Percentiles rank a stretch among this genome's conserved stretches.
Conservation (phyloP, 2,329 filamentous ascomycete species). For the Fusarium luffae region DNA sequence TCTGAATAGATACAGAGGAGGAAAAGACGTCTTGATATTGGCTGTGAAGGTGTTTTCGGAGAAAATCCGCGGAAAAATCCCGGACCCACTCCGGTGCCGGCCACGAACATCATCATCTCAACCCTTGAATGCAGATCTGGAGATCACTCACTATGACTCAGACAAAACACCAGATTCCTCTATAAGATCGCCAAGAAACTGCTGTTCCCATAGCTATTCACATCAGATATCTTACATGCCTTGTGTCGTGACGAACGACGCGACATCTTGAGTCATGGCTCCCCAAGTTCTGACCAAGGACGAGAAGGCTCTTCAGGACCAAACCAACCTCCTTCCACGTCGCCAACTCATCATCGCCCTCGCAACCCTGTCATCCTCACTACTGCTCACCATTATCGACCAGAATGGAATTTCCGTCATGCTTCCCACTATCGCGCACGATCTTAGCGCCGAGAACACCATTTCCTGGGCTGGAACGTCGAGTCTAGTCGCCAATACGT, state of each 20-base stretch:
- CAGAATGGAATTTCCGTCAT: conserved; percentile 3
- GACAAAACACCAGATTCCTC: background rate
- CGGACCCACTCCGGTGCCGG: background rate
- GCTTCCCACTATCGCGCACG: background rate
- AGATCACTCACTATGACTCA: background rate
- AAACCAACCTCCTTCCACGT: background rate
- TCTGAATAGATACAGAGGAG: background rate
- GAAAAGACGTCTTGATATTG: too few relatives aligned
- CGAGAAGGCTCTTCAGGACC: background rate
- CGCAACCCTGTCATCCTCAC: background rate
- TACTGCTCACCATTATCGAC: background rate
- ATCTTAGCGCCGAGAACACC: background rate
- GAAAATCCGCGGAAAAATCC: background rate
- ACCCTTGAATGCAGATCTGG: background rate
- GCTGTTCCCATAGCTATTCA: background rate
- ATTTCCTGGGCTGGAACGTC: conserved; percentile 10
- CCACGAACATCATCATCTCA: background rate
- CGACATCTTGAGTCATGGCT: background rate
- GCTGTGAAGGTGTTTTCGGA: too few relatives aligned
- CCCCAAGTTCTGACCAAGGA: conserved; percentile 1
- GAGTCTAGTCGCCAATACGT: background rate
- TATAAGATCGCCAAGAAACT: background rate
- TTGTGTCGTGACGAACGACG: background rate
- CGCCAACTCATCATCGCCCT: background rate
- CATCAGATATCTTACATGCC: background rate